Percentiles rank a stretch among this genome's conserved stretches.
These are phyloP conservation scores for Pseudonitzschia delicatissima DNA, from an alignment of 108 stramenopile species.

Conservation along the genomic window DNA sequence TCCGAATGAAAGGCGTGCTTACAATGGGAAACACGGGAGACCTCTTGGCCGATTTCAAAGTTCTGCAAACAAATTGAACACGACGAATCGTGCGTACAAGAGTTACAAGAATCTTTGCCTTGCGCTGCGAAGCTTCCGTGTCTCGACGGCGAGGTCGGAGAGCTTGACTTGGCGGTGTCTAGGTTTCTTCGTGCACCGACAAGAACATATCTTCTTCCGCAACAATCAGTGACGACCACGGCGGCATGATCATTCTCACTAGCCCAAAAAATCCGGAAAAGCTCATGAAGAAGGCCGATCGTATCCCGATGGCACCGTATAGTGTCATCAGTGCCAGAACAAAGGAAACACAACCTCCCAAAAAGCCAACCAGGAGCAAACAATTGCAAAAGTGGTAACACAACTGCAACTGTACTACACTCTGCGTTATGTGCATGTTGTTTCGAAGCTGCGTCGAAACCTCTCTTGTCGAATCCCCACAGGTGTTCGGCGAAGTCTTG, in stretches of 20 bases:
- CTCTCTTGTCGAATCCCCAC: too few relatives aligned
- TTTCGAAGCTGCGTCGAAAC: too few relatives aligned
- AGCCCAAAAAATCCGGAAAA: constrained; percentile 9
- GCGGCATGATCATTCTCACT: constrained; percentile 16
- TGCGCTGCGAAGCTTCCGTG: not conserved
- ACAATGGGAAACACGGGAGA: constrained; percentile 15
- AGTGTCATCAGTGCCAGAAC: constrained; percentile 16
- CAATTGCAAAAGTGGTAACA: constrained; percentile 29
- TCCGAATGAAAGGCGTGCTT: constrained; percentile 22
- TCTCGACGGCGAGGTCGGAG: constrained; percentile 1
- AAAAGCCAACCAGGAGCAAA: constrained; percentile 13
- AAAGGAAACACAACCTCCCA: constrained; percentile 11
- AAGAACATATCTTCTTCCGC: not conserved
- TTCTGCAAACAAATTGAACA: constrained; percentile 29
- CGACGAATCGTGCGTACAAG: not conserved
- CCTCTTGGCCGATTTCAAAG: constrained; percentile 13
- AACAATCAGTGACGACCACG: not conserved
- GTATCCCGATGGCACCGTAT: constrained; percentile 24
- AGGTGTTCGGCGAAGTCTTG: too few relatives aligned
- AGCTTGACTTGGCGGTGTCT: too few relatives aligned
- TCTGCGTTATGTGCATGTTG: constrained; percentile 7
- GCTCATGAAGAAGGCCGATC: constrained; percentile 9
- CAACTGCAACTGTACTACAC: constrained; percentile 11
- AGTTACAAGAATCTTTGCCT: constrained; percentile 1
- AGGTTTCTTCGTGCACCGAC: not conserved